Evolutionary conservation across 225 moss, liverwort and hornwort species (phyloP).

Genomic region (Pseudisothecium myosuroides): DNA sequence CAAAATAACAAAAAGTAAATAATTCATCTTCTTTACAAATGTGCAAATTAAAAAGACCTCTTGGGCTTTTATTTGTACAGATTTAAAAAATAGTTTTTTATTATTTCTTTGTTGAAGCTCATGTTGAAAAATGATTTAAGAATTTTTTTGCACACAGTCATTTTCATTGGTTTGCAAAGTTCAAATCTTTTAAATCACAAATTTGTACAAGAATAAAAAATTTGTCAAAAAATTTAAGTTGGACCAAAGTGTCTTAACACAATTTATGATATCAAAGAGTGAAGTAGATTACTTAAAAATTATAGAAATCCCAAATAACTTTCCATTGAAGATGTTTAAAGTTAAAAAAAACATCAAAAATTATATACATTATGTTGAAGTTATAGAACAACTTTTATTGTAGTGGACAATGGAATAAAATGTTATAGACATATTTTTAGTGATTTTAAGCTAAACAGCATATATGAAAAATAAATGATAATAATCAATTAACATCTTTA

Average conservation of each 20-base stretch:
- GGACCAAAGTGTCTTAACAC: not conserved
- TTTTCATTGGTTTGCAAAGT: not conserved
- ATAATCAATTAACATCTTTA: not conserved
- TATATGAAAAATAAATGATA: not conserved
- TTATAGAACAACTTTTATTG: not conserved
- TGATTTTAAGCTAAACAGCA: not conserved
- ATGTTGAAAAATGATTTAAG: too few relatives aligned
- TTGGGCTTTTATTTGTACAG: rapidly evolving
- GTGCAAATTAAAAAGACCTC: not conserved
- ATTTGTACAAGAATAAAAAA: not conserved
- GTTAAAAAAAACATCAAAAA: not conserved
- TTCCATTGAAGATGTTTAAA: not conserved
- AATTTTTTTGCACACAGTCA: not conserved
- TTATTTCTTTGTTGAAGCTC: not conserved
- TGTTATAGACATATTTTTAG: too few relatives aligned
- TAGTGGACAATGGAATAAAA: not conserved
- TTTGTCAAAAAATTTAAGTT: not conserved
- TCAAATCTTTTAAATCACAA: not conserved
- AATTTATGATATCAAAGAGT: not conserved
- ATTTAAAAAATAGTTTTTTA: not conserved
- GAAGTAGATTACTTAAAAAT: not conserved
- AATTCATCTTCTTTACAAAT: too few relatives aligned
- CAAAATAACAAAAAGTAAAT: not conserved
- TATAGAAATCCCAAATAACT: not conserved
- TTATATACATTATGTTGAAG: not conserved